Conservation (phyloP, 192 early-diverging fungal genomes). For the Polychytrium aggregatum region DNA sequence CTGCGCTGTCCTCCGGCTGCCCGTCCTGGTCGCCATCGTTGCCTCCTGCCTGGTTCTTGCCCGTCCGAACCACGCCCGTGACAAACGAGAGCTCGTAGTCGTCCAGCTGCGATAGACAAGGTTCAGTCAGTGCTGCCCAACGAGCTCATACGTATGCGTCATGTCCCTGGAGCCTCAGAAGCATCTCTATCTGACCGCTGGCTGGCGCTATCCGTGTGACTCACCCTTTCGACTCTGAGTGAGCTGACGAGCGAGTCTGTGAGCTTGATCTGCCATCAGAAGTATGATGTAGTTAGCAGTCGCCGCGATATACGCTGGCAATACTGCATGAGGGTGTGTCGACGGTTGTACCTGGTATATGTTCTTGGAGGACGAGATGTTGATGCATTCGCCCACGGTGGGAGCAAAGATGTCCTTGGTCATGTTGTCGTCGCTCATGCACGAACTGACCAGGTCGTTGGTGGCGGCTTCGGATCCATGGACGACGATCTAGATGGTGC, state of each 20-base stretch:
- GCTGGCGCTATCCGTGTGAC: neutral
- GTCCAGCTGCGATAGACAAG: constrained; percentile 33
- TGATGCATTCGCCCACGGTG: constrained; percentile 67
- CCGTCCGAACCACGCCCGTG: constrained; percentile 60
- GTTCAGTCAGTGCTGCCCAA: too few relatives aligned
- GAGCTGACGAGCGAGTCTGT: constrained; percentile 83
- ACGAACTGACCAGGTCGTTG: constrained; percentile 47
- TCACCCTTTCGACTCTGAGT: constrained; percentile 60
- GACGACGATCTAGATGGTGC: constrained; percentile 66
- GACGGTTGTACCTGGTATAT: constrained; percentile 56
- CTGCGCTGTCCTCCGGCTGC: neutral
- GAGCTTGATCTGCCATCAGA: constrained; percentile 37
- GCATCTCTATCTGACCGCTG: constrained; percentile 1
- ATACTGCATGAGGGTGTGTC: neutral
- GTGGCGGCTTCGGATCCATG: constrained; percentile 71
- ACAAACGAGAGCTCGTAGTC: constrained; percentile 73
- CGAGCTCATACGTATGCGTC: too few relatives aligned
- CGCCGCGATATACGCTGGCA: too few relatives aligned
- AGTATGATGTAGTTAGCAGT: too few relatives aligned
- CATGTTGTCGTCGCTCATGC: constrained; percentile 48
- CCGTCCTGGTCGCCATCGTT: neutral
- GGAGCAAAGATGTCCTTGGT: constrained; percentile 83
- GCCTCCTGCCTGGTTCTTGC: constrained; percentile 3
- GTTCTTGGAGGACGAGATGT: constrained; percentile 80
- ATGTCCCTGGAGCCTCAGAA: constrained; percentile 1